Evolutionary conservation across 768 basidiomycete genomes (phyloP).

Genomic region (Rhizopogon vesiculosus): DNA sequence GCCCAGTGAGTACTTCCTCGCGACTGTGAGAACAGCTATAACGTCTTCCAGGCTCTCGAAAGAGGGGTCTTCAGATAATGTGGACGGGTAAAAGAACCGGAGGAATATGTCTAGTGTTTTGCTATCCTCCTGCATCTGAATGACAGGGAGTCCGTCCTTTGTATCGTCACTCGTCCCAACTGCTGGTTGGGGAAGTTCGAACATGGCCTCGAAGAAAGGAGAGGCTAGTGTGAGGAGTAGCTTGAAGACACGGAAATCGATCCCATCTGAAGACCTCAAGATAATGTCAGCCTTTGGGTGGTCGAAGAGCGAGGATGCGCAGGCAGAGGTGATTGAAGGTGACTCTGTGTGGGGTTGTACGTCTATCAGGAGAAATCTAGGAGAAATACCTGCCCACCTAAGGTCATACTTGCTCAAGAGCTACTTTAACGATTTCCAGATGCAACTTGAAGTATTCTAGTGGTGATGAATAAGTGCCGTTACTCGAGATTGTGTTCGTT

Average conservation of each 20-base stretch:
- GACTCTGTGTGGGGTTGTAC: neutral
- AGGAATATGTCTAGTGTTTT: slow-evolving; percentile 12
- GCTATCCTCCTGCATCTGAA: slow-evolving; percentile 7
- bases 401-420: no score
- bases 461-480: no score
- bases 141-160: neutral
- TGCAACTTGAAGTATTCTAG: no score
- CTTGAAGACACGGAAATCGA: slow-evolving; percentile 18
- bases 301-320: slow-evolving; percentile 7
- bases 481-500: no score
- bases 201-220: slow-evolving; percentile 1
- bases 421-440: no score
- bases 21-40: slow-evolving; percentile 25
- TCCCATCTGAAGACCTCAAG: slow-evolving; percentile 10
- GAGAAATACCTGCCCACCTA: no score
- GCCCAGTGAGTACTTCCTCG: slow-evolving; percentile 37
- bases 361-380: no score
- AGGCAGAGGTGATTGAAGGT: neutral
- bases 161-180: neutral
- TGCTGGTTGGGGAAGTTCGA: neutral
- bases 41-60: neutral
- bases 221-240: slow-evolving; percentile 21
- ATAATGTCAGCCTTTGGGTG: slow-evolving; percentile 9
- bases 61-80: neutral
- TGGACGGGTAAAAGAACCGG: slow-evolving; percentile 10